Evolutionary conservation across 352 stramenopile species (phyloP).

Genomic region (Phytophthora palmivora): DNA sequence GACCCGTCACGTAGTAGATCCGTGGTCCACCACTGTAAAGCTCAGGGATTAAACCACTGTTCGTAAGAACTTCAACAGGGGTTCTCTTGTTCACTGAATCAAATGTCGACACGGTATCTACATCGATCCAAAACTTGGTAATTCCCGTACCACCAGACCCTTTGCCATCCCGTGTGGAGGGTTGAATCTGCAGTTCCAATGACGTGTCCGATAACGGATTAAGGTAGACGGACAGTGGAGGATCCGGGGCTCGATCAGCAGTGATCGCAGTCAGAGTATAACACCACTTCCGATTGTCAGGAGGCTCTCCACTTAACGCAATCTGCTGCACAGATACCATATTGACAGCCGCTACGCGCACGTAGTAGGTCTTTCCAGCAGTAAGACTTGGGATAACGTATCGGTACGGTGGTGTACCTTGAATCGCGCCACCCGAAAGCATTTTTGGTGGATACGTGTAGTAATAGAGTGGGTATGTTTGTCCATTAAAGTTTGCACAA

Average conservation of each 20-base stretch:
- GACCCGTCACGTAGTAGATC: constrained; percentile 73
- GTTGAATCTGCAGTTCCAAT: constrained; percentile 82
- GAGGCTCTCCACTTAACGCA: constrained; percentile 73
- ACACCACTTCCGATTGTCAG: constrained; percentile 94
- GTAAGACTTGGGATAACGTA: constrained; percentile 81
- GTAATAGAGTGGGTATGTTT: constrained; percentile 63
- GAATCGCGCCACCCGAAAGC: constrained; percentile 64
- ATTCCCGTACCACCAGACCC: constrained; percentile 51
- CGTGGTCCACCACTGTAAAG: constrained; percentile 66
- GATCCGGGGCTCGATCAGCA: constrained; percentile 84
- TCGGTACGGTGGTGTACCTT: constrained; percentile 83
- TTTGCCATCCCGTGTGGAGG: constrained; percentile 69
- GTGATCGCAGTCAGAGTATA: constrained; percentile 73
- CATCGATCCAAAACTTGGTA: constrained; percentile 68
- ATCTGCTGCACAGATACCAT: constrained; percentile 89
- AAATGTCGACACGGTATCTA: constrained; percentile 80
- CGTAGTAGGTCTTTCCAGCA: constrained; percentile 85
- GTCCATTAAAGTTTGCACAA: constrained; percentile 58
- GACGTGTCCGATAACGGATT: constrained; percentile 64
- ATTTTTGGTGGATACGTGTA: constrained; percentile 59
- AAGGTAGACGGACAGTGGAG: constrained; percentile 62
- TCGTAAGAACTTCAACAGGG: constrained; percentile 49
- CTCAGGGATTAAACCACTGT: constrained; percentile 38
- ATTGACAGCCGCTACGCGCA: constrained; percentile 93
- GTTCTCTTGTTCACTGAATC: constrained; percentile 55